Conservation (phyloP, 2,329 filamentous ascomycete species). For the Scorias spongiosa region DNA sequence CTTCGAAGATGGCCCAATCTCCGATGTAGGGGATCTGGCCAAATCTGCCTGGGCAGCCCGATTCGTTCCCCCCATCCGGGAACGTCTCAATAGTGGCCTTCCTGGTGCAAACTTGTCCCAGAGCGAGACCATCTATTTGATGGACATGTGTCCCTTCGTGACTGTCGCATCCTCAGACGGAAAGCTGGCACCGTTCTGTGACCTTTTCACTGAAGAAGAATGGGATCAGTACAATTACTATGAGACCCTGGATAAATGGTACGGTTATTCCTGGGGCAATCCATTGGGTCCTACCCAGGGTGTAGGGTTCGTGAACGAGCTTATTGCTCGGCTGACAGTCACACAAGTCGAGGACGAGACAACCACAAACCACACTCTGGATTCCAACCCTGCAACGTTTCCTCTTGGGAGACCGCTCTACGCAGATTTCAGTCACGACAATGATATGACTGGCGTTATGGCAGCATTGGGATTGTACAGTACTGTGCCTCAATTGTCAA, state of each 20-base stretch:
- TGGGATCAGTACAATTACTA: slow-evolving; percentile 73
- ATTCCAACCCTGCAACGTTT: slow-evolving; percentile 52
- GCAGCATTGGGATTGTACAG: slow-evolving; percentile 61
- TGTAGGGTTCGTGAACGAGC: slow-evolving; percentile 75
- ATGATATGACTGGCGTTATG: slow-evolving; percentile 65
- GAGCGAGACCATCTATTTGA: slow-evolving; percentile 52
- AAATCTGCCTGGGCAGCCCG: slow-evolving; percentile 43
- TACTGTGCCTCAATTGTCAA: slow-evolving; percentile 18
- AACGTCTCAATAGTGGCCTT: slow-evolving; percentile 53
- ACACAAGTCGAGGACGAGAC: slow-evolving; percentile 57
- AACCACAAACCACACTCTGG: slow-evolving; percentile 62
- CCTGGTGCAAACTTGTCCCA: slow-evolving; percentile 49
- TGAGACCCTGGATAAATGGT: slow-evolving; percentile 68
- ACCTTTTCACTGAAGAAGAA: slow-evolving; percentile 61
- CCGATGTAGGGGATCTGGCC: slow-evolving; percentile 33
- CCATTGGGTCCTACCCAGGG: slow-evolving; percentile 70
- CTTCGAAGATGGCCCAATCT: slow-evolving; percentile 48
- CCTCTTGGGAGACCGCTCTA: slow-evolving; percentile 55
- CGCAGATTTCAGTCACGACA: slow-evolving; percentile 87
- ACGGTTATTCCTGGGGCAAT: slow-evolving; percentile 64
- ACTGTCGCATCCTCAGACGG: slow-evolving; percentile 51
- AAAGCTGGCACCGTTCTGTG: slow-evolving; percentile 55
- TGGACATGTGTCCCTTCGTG: slow-evolving; percentile 80
- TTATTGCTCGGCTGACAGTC: slow-evolving; percentile 63
- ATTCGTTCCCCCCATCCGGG: slow-evolving; percentile 54